These are phyloP conservation scores for Talaromyces verruculosus DNA, from an alignment of 2,329 filamentous ascomycete genomes.

Conservation along the genomic window DNA sequence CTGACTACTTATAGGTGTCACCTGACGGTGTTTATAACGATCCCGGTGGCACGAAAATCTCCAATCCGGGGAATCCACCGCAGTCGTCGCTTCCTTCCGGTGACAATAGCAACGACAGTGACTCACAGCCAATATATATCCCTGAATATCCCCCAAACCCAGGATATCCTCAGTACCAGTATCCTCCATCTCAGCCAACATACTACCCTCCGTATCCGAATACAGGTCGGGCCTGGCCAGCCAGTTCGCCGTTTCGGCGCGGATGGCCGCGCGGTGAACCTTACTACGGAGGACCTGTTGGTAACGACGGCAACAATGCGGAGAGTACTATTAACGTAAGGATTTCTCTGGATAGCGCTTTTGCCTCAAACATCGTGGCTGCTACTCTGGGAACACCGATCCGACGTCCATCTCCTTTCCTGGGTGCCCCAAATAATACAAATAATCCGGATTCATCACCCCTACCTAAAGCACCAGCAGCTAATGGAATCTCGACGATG, in stretches of 20 bases:
- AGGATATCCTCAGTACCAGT: background rate
- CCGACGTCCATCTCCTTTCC: constrained; percentile 10
- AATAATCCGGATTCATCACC: background rate
- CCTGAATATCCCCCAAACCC: constrained; percentile 15
- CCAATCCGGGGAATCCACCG: background rate
- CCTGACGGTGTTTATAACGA: constrained; percentile 25
- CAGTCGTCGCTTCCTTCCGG: constrained; percentile 4
- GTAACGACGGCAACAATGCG: constrained; percentile 1
- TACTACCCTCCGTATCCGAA: constrained; percentile 13
- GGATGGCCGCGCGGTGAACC: constrained; percentile 19
- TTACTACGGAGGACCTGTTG: constrained; percentile 12
- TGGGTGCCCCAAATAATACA: background rate
- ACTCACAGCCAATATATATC: constrained; percentile 16
- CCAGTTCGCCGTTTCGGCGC: constrained; percentile 15
- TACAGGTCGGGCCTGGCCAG: constrained; percentile 8
- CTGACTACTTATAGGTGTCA: constrained; percentile 22
- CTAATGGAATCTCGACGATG: background rate
- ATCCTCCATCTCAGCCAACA: constrained; percentile 4
- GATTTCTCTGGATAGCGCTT: constrained; percentile 16
- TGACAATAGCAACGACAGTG: background rate
- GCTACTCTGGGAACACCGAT: constrained; percentile 13
- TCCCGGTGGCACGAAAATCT: constrained; percentile 7
- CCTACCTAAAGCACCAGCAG: background rate
- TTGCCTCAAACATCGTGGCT: constrained; percentile 17
- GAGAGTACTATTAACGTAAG: constrained; percentile 20